phyloP scores from a whole-genome alignment of 345 rosid species.

The Salix udensis region DNA sequence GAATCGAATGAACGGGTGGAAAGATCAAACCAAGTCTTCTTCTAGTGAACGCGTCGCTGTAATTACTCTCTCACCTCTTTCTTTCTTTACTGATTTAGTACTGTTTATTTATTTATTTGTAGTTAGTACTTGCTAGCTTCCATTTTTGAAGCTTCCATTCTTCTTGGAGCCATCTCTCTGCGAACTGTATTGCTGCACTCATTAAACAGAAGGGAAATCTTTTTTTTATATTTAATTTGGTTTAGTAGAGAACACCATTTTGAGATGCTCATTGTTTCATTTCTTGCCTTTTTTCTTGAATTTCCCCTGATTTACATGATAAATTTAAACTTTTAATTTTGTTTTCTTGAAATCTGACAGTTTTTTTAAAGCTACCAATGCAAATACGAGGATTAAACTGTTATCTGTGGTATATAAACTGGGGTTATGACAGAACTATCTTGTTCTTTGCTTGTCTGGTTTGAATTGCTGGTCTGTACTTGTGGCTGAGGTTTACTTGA shows the following conservation, averaged over 20 bases:
- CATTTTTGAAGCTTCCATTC: slow-evolving; percentile 29
- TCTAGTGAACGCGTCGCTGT: slow-evolving; percentile 26
- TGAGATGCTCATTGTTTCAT: slow-evolving; percentile 1
- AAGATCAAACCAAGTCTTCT: slow-evolving; percentile 26
- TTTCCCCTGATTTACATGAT: not conserved
- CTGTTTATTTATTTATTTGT: slow-evolving; percentile 14
- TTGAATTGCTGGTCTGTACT: not conserved
- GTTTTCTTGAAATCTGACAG: slow-evolving; percentile 8
- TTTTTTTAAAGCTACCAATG: not conserved
- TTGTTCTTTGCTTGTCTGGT: not conserved
- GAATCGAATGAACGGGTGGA: slow-evolving; percentile 35
- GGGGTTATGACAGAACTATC: not conserved
- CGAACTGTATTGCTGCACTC: not conserved
- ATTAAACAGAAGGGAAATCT: not conserved
- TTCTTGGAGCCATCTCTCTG: slow-evolving; percentile 24
- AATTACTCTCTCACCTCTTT: slow-evolving; percentile 15
- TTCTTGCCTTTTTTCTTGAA: not conserved
- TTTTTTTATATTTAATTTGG: not conserved
- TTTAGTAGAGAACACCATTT: not conserved
- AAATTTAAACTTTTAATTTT: not conserved
- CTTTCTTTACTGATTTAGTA: slow-evolving; percentile 18
- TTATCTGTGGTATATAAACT: not conserved
- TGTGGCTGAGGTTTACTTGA: not conserved
- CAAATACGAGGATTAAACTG: not conserved
- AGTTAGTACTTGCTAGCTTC: slow-evolving; percentile 29